Conservation (phyloP, 345 rosid genomes). For the Eucalyptus erythrocorys region DNA sequence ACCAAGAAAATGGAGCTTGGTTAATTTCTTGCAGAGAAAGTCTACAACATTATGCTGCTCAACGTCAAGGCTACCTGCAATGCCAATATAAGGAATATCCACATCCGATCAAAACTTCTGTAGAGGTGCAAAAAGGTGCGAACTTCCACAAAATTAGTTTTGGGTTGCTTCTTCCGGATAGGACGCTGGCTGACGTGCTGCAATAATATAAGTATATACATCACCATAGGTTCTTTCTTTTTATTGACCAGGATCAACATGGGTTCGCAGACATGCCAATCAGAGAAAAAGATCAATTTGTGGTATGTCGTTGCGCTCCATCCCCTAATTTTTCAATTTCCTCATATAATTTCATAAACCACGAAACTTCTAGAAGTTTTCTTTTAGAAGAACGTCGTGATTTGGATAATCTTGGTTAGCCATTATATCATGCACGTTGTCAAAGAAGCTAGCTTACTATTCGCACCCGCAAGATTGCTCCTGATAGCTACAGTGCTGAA, state of each 20-base stretch:
- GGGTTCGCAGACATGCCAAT: background rate
- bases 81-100: slow-evolving; percentile 87
- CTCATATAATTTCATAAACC: background rate
- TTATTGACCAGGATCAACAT: background rate
- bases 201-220: background rate
- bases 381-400: background rate
- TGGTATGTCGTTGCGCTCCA: background rate
- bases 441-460: background rate
- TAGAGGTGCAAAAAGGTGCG: slow-evolving; percentile 93
- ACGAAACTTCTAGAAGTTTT: background rate
- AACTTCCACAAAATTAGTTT: slow-evolving; percentile 97
- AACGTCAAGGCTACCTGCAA: slow-evolving; percentile 50
- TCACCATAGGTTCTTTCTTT: background rate
- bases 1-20: slow-evolving; percentile 3
- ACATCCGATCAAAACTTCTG: slow-evolving; percentile 96
- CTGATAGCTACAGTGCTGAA: background rate
- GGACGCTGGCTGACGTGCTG: slow-evolving; percentile 46
- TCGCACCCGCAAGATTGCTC: background rate
- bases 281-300: background rate
- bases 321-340: background rate
- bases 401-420: background rate
- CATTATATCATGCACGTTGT: background rate
- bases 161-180: slow-evolving; percentile 60
- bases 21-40: slow-evolving; percentile 1
- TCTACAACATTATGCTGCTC: background rate